These are phyloP conservation scores for Corynespora cassiicola DNA, from an alignment of 2,329 filamentous ascomycete species.

Conservation along the genomic window DNA sequence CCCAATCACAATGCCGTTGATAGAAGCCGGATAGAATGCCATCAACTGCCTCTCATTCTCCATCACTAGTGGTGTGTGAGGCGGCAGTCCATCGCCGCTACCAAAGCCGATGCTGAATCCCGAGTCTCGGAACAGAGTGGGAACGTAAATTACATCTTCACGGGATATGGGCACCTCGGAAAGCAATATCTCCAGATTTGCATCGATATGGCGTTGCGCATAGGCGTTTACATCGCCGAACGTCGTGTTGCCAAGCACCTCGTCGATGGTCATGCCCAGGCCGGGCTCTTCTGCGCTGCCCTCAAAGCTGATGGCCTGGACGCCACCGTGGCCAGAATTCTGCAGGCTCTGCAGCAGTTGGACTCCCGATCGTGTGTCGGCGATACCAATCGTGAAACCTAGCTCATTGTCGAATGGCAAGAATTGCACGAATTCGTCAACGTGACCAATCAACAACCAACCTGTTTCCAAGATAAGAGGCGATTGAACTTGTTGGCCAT, in stretches of 20 bases:
- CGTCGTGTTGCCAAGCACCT: slow-evolving; percentile 2
- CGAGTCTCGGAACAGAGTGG: slow-evolving; percentile 2
- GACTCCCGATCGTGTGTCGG: no score
- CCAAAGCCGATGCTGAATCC: not conserved
- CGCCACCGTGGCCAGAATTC: no score
- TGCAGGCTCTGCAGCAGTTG: no score
- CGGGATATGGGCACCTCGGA: slow-evolving; percentile 2
- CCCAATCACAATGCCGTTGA: slow-evolving; percentile 2
- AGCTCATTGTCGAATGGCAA: slow-evolving; percentile 33
- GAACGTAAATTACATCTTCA: slow-evolving; percentile 3
- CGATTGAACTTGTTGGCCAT: slow-evolving; percentile 44
- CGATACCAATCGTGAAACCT: no score
- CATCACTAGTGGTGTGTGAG: not conserved
- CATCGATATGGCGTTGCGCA: slow-evolving; percentile 3
- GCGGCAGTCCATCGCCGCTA: not conserved
- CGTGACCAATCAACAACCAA: slow-evolving; percentile 41
- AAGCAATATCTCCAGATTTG: slow-evolving; percentile 5
- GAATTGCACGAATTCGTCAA: slow-evolving; percentile 46
- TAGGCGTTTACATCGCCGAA: slow-evolving; percentile 2
- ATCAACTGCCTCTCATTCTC: not conserved
- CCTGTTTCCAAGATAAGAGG: slow-evolving; percentile 43
- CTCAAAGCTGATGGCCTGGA: no score
- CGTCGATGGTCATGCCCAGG: slow-evolving; percentile 7
- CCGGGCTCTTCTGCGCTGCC: no score
- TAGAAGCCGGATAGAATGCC: not conserved